phyloP scores from a whole-genome alignment of 768 basidiomycete species.

The Pulveroboletus sp. region DNA sequence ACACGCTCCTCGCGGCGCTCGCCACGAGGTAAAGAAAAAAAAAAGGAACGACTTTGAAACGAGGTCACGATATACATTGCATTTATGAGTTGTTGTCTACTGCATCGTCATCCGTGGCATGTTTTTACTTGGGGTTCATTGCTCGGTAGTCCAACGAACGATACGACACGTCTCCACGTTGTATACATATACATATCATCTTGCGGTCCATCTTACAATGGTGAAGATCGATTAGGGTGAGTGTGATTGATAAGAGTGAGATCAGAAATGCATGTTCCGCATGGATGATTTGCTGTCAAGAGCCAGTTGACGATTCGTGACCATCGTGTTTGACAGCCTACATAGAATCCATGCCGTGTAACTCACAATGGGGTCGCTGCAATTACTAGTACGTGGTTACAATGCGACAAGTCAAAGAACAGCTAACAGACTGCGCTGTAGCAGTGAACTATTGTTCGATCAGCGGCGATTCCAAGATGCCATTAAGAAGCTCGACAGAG shows the following conservation, averaged over 20 bases:
- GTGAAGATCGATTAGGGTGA: too few relatives aligned
- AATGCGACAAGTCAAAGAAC: background rate
- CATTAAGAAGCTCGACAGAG: constrained; percentile 87
- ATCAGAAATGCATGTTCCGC: too few relatives aligned
- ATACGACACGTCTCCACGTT: background rate
- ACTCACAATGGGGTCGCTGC: constrained; percentile 26
- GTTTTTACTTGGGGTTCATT: background rate
- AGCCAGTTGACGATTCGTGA: too few relatives aligned
- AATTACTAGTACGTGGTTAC: constrained; percentile 80
- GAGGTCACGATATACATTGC: constrained; percentile 1
- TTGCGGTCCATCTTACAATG: background rate
- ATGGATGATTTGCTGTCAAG: too few relatives aligned
- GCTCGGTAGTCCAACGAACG: background rate
- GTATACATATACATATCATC: background rate
- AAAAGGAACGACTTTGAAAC: background rate
- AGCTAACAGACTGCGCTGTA: constrained; percentile 27
- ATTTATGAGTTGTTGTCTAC: background rate
- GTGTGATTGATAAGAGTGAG: too few relatives aligned
- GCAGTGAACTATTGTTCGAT: constrained; percentile 92
- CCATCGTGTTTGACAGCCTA: too few relatives aligned
- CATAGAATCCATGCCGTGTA: too few relatives aligned
- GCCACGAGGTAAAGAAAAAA: constrained; percentile 34
- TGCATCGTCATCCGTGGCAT: constrained; percentile 5
- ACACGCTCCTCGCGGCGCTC: constrained; percentile 54
- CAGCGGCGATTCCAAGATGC: constrained; percentile 85